Conservation (phyloP, 371 early-diverging fungal genomes). For the Mortierella sp. region DNA sequence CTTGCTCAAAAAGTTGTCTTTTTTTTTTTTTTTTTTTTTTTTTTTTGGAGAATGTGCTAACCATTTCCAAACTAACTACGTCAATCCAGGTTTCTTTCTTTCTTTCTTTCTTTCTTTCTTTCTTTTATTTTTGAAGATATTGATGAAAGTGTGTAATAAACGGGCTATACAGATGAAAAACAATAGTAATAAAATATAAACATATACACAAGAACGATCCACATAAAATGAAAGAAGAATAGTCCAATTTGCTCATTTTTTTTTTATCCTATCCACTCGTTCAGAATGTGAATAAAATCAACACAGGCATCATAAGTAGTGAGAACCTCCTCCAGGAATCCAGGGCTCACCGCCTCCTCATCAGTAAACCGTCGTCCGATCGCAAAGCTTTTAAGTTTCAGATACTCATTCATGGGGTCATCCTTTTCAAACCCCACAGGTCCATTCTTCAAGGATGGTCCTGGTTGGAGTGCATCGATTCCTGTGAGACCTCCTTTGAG, state of each 20-base stretch:
- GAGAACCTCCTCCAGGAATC: constrained; percentile 61
- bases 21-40: no score
- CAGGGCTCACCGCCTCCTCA: constrained; percentile 60
- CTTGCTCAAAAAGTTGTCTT: no score
- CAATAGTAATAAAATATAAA: no score
- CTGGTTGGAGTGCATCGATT: constrained; percentile 44
- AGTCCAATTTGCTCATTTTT: not conserved
- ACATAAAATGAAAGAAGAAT: no score
- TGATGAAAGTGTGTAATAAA: no score
- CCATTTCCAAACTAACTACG: no score
- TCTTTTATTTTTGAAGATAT: no score
- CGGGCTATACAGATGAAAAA: no score
- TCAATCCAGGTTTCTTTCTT: no score
- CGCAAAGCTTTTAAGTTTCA: constrained; percentile 60
- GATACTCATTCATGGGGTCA: constrained; percentile 64
- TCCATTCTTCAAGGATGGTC: constrained; percentile 55
- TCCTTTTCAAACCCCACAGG: constrained; percentile 60
- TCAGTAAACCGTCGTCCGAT: constrained; percentile 60
- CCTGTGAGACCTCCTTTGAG: constrained; percentile 58
- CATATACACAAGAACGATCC: no score
- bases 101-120: no score
- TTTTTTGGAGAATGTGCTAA: no score
- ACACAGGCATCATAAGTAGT: constrained; percentile 61
- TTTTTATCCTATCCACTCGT: constrained; percentile 61
- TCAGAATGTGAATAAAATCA: constrained; percentile 64